A percentile compares a stretch with the other conserved stretches of the same genome.
These are phyloP conservation scores for Diutina rugosa DNA, from an alignment of 1,139 yeast genomes.

Conservation along the genomic window DNA sequence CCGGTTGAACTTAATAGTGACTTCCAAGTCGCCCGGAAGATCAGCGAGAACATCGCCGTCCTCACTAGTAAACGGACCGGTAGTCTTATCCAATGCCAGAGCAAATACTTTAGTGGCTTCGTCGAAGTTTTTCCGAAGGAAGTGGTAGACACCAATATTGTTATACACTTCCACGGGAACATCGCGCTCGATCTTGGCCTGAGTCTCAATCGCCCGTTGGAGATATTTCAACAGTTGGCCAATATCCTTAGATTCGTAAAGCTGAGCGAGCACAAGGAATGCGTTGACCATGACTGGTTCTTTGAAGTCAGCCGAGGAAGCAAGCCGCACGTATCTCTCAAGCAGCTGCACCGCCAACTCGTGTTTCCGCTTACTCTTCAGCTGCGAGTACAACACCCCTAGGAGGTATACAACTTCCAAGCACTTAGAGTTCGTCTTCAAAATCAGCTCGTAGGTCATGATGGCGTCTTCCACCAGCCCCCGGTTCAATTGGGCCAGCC, in stretches of 20 bases:
- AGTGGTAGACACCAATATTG: constrained; percentile 78
- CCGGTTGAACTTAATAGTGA: constrained; percentile 45
- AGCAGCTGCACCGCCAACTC: constrained; percentile 51
- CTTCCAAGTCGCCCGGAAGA: constrained; percentile 19
- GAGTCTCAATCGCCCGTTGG: constrained; percentile 42
- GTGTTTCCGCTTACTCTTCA: constrained; percentile 19
- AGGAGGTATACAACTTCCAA: constrained; percentile 66
- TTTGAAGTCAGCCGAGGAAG: constrained; percentile 21
- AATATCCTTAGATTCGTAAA: constrained; percentile 53
- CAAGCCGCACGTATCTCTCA: constrained; percentile 59
- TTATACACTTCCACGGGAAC: constrained; percentile 63
- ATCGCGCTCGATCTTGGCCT: constrained; percentile 27
- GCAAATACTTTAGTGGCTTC: constrained; percentile 29
- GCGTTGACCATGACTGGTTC: constrained; percentile 65
- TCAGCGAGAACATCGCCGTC: constrained; percentile 14
- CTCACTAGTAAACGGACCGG: constrained; percentile 12
- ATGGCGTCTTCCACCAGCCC: constrained; percentile 74
- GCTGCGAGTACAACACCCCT: constrained; percentile 58
- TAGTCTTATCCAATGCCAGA: constrained; percentile 24
- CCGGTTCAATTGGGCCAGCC: constrained; percentile 71
- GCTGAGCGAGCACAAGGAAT: constrained; percentile 48
- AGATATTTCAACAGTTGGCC: constrained; percentile 46
- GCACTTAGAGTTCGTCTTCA: constrained; percentile 54
- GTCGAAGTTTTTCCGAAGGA: constrained; percentile 47
- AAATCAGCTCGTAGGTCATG: constrained; percentile 67